Percentiles rank a stretch among this genome's conserved stretches.
Conservation (phyloP, 148 eudicot genomes). For the Salicornia ramosissima region DNA sequence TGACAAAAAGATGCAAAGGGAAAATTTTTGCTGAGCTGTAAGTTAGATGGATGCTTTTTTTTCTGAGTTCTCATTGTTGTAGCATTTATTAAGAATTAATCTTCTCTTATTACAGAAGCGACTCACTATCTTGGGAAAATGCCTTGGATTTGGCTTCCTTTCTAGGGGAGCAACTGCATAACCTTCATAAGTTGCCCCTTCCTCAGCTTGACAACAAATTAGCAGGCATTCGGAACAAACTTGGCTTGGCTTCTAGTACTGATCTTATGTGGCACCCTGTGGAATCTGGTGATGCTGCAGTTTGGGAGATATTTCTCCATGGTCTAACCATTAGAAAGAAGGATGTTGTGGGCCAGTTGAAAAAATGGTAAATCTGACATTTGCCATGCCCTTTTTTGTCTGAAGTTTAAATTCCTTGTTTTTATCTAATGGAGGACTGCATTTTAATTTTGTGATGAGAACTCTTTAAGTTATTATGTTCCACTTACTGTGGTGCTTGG, state of each 20-base stretch:
- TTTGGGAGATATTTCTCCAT: conserved; percentile 48
- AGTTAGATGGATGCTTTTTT: conserved; percentile 26
- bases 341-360: conserved; percentile 52
- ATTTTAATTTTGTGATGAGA: neutral
- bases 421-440: neutral
- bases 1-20: conserved; percentile 75
- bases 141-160: conserved; percentile 76
- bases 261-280: conserved; percentile 28
- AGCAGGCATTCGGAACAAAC: conserved; percentile 26
- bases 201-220: conserved; percentile 38
- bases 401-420: neutral
- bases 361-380: conserved; percentile 58
- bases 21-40: conserved; percentile 77
- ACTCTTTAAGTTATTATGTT: neutral
- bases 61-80: neutral
- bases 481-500: neutral
- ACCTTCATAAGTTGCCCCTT: conserved; percentile 67
- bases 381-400: neutral
- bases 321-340: conserved; percentile 47
- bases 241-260: conserved; percentile 23
- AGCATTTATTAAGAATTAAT: neutral
- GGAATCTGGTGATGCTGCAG: conserved; percentile 31
- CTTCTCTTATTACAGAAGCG: conserved; percentile 58
- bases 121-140: conserved; percentile 58
- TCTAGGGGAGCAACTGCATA: conserved; percentile 70